Evolutionary conservation across 2,329 filamentous ascomycete genomes (phyloP), one percentile per base, ranked within the genome.

Genomic region (Leptosphaerulina australis): DNA sequence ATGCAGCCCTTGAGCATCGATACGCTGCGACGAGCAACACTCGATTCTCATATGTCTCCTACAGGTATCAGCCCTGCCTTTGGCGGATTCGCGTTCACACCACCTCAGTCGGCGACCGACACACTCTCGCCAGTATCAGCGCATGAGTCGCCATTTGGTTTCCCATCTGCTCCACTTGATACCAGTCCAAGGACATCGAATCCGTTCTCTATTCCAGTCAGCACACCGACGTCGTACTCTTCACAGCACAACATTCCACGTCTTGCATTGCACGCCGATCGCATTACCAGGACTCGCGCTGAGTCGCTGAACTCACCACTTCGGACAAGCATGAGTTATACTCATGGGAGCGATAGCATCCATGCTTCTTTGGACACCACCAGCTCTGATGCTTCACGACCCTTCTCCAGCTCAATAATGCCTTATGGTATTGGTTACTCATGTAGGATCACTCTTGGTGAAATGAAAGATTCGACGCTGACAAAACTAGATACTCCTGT

Each of bases 1-100:
- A 83, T 86, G 74, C 80, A 86, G 24, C 85, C 87, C 2, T 68
- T 90, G 55, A 84, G 88, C 74, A 79, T 90, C 18, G 87, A 90
- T 61, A 82, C 81, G 0, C 81, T 88, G 55, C 79, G 87, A 53
- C 81, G 86, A 59, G 74, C 79, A 21, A 83, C 86, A 6, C 79
- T 81, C 9, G 83, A 85, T n/a, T 82, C 86, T 17, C 85, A 88
- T 62, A 77, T 87, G 59, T 88, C 87, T 9, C 81, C 86, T 0
- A 83, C 84, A 0, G 84, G 83, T 9, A 78, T 90, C 20, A 88
- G 82, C 55, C 85, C 87, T 20, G 83, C 83, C 0, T 88, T 89
- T 70, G 83, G 85, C 8, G 79, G 79, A 56, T 84, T 90, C 59
- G 83, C 83, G 2, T 89, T 89, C 65, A 81, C 81, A 43, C 79